Conservation (phyloP, 2,329 filamentous ascomycete species). For the Nectriaceae sp. region DNA sequence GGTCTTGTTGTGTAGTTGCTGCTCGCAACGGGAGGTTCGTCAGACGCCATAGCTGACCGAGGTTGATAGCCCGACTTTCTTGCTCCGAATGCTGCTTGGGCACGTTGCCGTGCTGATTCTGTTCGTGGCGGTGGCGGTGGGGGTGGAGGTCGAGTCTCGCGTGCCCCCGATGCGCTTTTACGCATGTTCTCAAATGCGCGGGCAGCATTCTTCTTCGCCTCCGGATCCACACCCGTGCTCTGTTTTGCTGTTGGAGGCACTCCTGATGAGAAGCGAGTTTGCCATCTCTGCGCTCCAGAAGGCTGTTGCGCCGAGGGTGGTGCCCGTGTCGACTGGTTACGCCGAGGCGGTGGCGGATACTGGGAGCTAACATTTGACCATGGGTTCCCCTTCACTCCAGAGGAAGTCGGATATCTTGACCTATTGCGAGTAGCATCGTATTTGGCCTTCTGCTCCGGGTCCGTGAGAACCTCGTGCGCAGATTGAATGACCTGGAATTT, state of each 20-base stretch:
- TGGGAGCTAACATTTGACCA: constrained; percentile 52
- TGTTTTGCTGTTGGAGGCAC: constrained; percentile 47
- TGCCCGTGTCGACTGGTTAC: constrained; percentile 28
- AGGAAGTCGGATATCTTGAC: constrained; percentile 47
- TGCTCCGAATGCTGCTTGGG: constrained; percentile 56
- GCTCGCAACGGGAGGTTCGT: constrained; percentile 54
- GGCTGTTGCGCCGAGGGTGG: constrained; percentile 29
- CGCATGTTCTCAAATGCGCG: constrained; percentile 48
- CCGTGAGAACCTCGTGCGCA: constrained; percentile 73
- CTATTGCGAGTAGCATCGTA: constrained; percentile 52
- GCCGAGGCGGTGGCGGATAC: constrained; percentile 53
- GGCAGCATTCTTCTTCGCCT: constrained; percentile 44
- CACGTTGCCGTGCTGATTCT: constrained; percentile 54
- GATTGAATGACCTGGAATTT: constrained; percentile 87
- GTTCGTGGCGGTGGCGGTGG: constrained; percentile 48
- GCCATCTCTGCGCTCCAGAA: constrained; percentile 49
- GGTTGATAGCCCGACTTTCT: constrained; percentile 53
- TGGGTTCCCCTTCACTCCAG: constrained; percentile 59
- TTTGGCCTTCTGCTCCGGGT: constrained; percentile 51
- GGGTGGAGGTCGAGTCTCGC: constrained; percentile 30
- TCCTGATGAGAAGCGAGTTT: constrained; percentile 42
- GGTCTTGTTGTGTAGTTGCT: constrained; percentile 51
- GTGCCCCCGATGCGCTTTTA: constrained; percentile 33
- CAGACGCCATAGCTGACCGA: constrained; percentile 48
- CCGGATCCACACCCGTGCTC: constrained; percentile 33